Conservation (phyloP, 2,329 filamentous ascomycete genomes). For the Diplodia corticola region DNA sequence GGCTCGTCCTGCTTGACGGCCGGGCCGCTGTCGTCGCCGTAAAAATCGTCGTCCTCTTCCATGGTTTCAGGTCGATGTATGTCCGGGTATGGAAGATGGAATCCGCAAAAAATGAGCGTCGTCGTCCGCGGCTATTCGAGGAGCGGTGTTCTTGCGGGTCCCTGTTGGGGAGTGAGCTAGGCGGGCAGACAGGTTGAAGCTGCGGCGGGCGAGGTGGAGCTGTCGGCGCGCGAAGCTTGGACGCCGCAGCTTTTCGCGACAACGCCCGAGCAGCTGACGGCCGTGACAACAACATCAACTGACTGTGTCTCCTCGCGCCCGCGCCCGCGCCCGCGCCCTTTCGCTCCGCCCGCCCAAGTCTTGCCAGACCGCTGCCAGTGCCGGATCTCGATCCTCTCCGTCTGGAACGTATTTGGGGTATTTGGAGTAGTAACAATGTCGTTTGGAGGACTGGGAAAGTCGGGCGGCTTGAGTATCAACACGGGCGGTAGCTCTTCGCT, state of each 20-base stretch:
- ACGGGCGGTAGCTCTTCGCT: conserved; percentile 41
- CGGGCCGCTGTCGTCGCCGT: conserved; percentile 35
- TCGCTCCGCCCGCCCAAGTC: not conserved
- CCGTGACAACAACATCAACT: conserved; percentile 14
- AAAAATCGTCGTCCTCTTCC: conserved; percentile 56
- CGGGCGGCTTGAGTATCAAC: conserved; percentile 56
- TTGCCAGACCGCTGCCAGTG: not conserved
- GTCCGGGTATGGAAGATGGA: not conserved
- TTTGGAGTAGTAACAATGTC: conserved; percentile 16
- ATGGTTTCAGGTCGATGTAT: conserved; percentile 32
- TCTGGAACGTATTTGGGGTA: not conserved
- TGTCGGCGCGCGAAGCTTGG: conserved; percentile 21
- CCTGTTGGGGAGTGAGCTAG: not conserved
- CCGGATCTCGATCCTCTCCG: not conserved
- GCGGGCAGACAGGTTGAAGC: not conserved
- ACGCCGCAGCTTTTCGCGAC: conserved; percentile 24
- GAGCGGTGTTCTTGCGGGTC: not conserved
- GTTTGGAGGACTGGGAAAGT: conserved; percentile 48
- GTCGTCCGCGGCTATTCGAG: not conserved
- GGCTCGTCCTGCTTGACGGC: conserved; percentile 28
- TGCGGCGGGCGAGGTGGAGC: conserved; percentile 19
- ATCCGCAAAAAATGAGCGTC: not conserved
- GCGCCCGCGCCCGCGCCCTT: not conserved
- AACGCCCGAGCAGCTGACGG: conserved; percentile 19
- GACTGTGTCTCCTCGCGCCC: not conserved